These are phyloP conservation scores for Ganoderma lingzhi DNA, from an alignment of 1,284 basidiomycete genomes.

Conservation along the genomic window DNA sequence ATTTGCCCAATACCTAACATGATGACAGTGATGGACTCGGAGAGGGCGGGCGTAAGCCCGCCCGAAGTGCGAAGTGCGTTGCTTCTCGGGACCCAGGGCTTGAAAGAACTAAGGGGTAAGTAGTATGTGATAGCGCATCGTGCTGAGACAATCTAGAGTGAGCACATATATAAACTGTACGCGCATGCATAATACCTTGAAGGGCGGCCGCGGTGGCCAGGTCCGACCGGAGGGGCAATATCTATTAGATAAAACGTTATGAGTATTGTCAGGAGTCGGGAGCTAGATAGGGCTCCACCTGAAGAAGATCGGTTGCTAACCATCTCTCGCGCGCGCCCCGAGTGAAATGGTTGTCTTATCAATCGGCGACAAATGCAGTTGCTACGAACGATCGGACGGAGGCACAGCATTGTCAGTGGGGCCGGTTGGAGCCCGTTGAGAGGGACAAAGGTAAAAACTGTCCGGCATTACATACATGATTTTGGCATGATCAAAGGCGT, in stretches of 20 bases:
- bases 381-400: background rate
- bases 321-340: background rate
- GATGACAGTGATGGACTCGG: too few species aligned
- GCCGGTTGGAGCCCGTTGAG: background rate
- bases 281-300: background rate
- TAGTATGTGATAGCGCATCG: too few species aligned
- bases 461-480: conserved; percentile 1
- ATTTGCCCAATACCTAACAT: too few species aligned
- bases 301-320: background rate
- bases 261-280: background rate
- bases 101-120: too few species aligned
- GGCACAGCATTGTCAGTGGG: background rate
- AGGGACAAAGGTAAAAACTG: background rate
- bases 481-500: background rate
- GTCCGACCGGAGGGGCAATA: too few species aligned
- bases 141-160: too few species aligned
- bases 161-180: too few species aligned
- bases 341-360: background rate
- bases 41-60: too few species aligned
- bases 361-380: background rate
- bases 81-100: too few species aligned
- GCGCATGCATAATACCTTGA: too few species aligned
- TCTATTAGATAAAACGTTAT: background rate
- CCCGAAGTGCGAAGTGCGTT: too few species aligned
- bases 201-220: too few species aligned